Evolutionary conservation across 108 stramenopile species (phyloP).

Genomic region (Mayamaea pseudoterrestris): DNA sequence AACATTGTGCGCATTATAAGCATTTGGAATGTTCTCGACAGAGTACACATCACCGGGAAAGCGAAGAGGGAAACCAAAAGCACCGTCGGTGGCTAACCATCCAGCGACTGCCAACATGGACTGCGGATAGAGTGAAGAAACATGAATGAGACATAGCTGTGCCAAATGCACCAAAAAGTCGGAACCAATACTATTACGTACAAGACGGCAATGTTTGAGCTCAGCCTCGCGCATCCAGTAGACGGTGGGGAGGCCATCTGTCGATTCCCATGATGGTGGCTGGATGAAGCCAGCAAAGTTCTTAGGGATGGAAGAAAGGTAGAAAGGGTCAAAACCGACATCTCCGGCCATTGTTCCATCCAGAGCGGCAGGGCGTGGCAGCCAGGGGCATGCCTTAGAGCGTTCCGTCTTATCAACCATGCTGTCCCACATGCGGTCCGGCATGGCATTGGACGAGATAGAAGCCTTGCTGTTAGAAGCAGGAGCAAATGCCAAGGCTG

Average conservation of each 20-base stretch:
- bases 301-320: constrained; percentile 82
- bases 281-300: constrained; percentile 88
- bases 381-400: constrained; percentile 60
- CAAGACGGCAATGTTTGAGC: constrained; percentile 82
- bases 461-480: constrained; percentile 18
- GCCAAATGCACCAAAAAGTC: no score
- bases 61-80: constrained; percentile 58
- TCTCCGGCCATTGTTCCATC: constrained; percentile 85
- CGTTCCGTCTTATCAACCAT: constrained; percentile 82
- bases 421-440: constrained; percentile 76
- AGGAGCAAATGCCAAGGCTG: constrained; percentile 74
- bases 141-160: no score
- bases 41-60: constrained; percentile 74
- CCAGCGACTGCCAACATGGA: constrained; percentile 82
- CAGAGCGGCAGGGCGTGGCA: constrained; percentile 76
- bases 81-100: constrained; percentile 79
- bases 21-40: constrained; percentile 55
- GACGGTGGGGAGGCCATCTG: constrained; percentile 57
- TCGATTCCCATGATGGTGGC: constrained; percentile 82
- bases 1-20: constrained; percentile 75
- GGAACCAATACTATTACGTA: no score
- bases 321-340: constrained; percentile 91
- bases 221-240: constrained; percentile 90
- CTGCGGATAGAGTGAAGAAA: no score
- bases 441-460: constrained; percentile 52